Evolutionary conservation across 2,329 filamentous ascomycete genomes (phyloP).

Genomic region (Fusarium falciforme): DNA sequence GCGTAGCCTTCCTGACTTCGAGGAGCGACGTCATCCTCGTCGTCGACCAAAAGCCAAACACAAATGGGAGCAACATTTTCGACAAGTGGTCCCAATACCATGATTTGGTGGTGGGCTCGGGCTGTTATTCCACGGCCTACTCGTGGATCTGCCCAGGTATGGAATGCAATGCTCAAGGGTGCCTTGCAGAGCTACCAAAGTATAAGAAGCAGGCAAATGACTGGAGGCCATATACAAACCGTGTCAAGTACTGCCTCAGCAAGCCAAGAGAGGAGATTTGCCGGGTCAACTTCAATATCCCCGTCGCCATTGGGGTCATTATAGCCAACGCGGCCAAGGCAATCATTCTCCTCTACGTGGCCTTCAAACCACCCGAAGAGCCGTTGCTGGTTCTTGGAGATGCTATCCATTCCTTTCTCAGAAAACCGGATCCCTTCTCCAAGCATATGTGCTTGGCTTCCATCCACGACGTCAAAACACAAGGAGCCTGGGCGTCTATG

Average conservation of each 20-base stretch:
- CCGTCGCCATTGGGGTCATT: not conserved
- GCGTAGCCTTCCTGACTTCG: slow-evolving; percentile 6
- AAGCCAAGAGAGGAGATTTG: not conserved
- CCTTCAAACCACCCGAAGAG: not conserved
- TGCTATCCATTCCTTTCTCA: slow-evolving; percentile 8
- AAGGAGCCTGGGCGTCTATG: not conserved
- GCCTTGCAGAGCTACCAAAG: not conserved
- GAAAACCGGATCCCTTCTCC: not conserved
- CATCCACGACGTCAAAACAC: not conserved
- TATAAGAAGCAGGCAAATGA: not conserved
- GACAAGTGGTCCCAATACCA: not conserved
- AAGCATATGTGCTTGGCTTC: slow-evolving; percentile 11
- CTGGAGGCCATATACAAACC: not conserved
- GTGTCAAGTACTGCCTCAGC: slow-evolving; percentile 14
- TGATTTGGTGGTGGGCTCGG: not conserved
- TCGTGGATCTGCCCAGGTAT: slow-evolving; percentile 2
- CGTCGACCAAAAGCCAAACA: not conserved
- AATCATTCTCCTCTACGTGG: not conserved
- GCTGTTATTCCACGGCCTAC: not conserved
- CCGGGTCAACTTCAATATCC: slow-evolving; percentile 5
- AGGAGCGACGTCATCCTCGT: slow-evolving; percentile 5
- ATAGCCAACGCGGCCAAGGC: slow-evolving; percentile 7
- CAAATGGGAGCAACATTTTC: not conserved
- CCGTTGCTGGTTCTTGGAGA: slow-evolving; percentile 18
- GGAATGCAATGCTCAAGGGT: not conserved